phyloP scores from a whole-genome alignment of 2,329 filamentous ascomycete species.

The Penicillium sp. region DNA sequence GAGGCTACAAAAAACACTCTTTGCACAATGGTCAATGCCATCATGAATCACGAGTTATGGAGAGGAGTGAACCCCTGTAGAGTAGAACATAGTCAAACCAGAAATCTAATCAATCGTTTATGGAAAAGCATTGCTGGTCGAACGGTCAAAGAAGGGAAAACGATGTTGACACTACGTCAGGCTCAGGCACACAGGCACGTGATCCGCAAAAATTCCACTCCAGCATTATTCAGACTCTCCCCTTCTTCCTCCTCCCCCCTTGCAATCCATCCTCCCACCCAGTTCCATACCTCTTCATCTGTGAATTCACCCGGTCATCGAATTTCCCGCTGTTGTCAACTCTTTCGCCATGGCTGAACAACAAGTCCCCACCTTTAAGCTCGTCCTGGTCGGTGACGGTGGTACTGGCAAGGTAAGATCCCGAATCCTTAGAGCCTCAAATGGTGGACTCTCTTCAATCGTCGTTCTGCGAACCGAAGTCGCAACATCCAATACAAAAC shows the following conservation, averaged over 20 bases:
- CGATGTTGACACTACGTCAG: constrained; percentile 21
- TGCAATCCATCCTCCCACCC: constrained; percentile 22
- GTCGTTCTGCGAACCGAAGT: not conserved
- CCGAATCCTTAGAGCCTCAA: constrained; percentile 1
- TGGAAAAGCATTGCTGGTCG: too few relatives aligned
- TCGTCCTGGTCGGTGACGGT: constrained; percentile 98
- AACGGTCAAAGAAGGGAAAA: not conserved
- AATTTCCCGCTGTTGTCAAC: constrained; percentile 11
- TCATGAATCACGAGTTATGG: constrained; percentile 15
- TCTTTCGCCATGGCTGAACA: constrained; percentile 57
- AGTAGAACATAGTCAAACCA: too few relatives aligned
- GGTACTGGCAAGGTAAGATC: constrained; percentile 92
- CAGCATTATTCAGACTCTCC: constrained; percentile 20
- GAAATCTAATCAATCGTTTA: too few relatives aligned
- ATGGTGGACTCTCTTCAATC: constrained; percentile 2
- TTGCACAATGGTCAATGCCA: constrained; percentile 5
- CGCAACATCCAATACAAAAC: not conserved
- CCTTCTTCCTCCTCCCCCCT: constrained; percentile 27
- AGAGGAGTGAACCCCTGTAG: too few relatives aligned
- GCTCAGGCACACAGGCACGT: constrained; percentile 20
- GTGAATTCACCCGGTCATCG: constrained; percentile 4
- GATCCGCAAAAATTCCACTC: constrained; percentile 32
- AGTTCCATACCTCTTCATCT: constrained; percentile 21
- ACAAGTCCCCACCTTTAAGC: constrained; percentile 84
- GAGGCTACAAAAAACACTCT: constrained; percentile 2